Base-by-base conservation (phyloP, 2,329 filamentous ascomycete genomes). In the Diaporthe citriasiana region DNA sequence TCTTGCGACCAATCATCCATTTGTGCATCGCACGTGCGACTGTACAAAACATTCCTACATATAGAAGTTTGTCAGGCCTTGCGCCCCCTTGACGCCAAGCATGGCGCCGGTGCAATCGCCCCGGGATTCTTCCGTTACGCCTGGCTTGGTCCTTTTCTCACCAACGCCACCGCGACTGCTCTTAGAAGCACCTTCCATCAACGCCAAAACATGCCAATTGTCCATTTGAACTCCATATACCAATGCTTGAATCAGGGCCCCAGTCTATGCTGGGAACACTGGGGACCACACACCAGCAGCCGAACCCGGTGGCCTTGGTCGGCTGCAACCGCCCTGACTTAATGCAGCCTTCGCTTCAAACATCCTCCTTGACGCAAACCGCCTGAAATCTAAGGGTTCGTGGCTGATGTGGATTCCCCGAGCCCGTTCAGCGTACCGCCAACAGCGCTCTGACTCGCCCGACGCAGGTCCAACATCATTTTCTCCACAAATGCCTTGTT, bases 381-480 rank as follows among this genome's bases (percentile, higher is more conserved):
- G 13, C 40, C 22, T 8, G 17, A 19, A 7, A 8, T 4, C 56
- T 71, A 25, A 27, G 57, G 19, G 27, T 71, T 57, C 35, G 33
- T 9, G 13, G 56, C 10, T 10, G 69, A n/a, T 13, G 69, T 17
- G 19, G 38, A 35, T 10, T 71, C 69, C 10, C n/a, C 57, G 33
- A 71, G 10, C 45, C 55, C 73, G 22, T 40, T 33, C n/a, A 57
- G 35, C 1, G 45, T 51, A 25, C 59, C 25, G 30, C 71, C 40
- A 51, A 53, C 17, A 1, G 69, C 45, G 17, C 56, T 51, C 17
- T 70, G 57, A 59, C 80, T 81, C n/a, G 84, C 85, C 66, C 85
- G 82, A 55, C 85, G 84, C 19, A 90, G 80, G 76, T 89, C 88
- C 56, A 80, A 78, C 83, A 90, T 86, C 83, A 90, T 87, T 75